Conservation (phyloP, 2,329 filamentous ascomycete genomes). For the Sclerotinia glacialis region DNA sequence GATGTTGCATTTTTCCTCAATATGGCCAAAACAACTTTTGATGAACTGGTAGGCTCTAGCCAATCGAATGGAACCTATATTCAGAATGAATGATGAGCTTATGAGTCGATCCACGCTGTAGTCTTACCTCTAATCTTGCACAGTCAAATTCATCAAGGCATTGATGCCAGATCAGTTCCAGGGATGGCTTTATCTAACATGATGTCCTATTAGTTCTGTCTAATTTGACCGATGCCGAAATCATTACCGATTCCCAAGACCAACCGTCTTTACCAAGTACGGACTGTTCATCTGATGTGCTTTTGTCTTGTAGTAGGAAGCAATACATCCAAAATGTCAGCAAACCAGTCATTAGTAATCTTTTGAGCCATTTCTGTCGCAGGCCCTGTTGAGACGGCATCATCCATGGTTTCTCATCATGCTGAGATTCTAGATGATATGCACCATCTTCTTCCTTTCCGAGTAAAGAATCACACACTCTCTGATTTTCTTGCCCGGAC, state of each 20-base stretch:
- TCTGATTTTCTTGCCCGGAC: not conserved
- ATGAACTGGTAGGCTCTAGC: conserved; percentile 28
- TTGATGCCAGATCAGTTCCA: not conserved
- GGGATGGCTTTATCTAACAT: not conserved
- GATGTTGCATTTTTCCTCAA: conserved; percentile 30
- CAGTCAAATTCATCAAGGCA: conserved; percentile 4
- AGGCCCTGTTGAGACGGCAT: not conserved
- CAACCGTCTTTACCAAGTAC: not conserved
- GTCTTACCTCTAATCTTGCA: conserved; percentile 5
- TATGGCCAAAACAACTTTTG: conserved; percentile 27
- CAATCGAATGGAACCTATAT: conserved; percentile 26
- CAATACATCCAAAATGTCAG: conserved; percentile 1
- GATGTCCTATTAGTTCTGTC: not conserved
- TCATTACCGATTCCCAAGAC: conserved; percentile 7
- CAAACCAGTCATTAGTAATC: not conserved
- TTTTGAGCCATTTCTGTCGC: not conserved
- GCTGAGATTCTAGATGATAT: conserved; percentile 4
- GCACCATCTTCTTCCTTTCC: not conserved
- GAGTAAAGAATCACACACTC: not conserved
- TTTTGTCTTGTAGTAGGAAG: not conserved
- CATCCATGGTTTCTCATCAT: not conserved
- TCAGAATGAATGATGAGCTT: not conserved
- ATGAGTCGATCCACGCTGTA: not conserved
- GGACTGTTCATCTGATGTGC: not conserved
- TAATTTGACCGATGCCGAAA: not conserved